Conservation (phyloP, 164 flowering plant genomes). For the Chimonanthus salicifolius region DNA sequence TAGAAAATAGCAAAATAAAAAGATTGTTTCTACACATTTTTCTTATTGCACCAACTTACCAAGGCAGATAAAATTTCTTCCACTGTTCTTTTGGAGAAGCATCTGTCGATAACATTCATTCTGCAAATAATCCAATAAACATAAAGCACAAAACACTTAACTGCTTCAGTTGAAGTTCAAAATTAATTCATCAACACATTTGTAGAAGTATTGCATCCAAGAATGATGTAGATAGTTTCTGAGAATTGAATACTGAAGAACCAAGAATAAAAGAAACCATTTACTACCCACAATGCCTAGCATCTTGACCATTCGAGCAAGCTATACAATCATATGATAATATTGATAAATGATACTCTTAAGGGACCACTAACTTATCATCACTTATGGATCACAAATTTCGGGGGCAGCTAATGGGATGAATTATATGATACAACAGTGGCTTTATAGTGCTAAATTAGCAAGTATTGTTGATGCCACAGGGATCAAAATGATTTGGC, state of each 20-base stretch:
- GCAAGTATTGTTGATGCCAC: too few relatives aligned
- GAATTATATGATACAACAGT: too few relatives aligned
- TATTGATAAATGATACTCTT: too few relatives aligned
- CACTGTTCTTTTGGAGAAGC: slow-evolving; percentile 24
- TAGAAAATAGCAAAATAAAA: neutral
- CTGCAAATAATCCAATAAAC: slow-evolving; percentile 26
- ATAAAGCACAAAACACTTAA: neutral
- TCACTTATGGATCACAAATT: too few relatives aligned
- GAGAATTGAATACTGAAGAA: neutral
- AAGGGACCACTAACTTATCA: too few relatives aligned
- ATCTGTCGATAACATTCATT: slow-evolving; percentile 48
- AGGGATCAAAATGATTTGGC: too few relatives aligned
- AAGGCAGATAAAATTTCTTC: slow-evolving; percentile 33
- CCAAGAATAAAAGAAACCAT: neutral
- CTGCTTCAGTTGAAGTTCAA: neutral
- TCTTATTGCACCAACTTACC: slow-evolving; percentile 33
- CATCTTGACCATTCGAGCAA: neutral
- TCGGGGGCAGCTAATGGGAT: too few relatives aligned
- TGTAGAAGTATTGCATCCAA: neutral
- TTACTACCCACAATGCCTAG: neutral
- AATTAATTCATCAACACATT: neutral
- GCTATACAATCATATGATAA: too few relatives aligned
- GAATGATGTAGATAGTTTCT: neutral
- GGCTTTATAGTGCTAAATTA: too few relatives aligned
- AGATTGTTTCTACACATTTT: neutral